Percentiles rank a stretch among this genome's conserved stretches.
phyloP scores from a whole-genome alignment of 805 yeast genomes.

The Aciculoconidium aculeatum region DNA sequence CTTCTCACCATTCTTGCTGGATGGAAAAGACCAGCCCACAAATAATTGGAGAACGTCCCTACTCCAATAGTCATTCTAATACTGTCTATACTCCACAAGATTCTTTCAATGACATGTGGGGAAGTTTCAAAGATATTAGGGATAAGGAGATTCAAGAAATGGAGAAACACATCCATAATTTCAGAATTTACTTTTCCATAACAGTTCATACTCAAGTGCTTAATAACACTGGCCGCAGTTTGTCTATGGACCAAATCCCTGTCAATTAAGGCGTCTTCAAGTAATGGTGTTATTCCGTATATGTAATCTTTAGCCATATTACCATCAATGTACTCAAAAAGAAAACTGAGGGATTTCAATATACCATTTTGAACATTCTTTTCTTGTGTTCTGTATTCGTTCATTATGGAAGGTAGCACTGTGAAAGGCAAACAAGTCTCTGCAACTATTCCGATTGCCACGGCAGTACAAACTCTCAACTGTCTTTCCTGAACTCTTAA shows the following conservation, averaged over 20 bases:
- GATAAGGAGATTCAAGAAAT: conserved; percentile 69
- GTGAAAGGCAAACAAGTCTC: conserved; percentile 91
- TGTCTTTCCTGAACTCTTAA: conserved; percentile 93
- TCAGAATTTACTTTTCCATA: conserved; percentile 73
- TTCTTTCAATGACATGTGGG: conserved; percentile 85
- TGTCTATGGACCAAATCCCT: conserved; percentile 92
- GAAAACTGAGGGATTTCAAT: conserved; percentile 79
- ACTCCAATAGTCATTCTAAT: conserved; percentile 68
- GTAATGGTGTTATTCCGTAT: conserved; percentile 67
- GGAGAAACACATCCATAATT: conserved; percentile 57
- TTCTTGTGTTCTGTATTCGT: conserved; percentile 90
- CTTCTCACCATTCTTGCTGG: conserved; percentile 84
- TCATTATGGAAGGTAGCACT: conserved; percentile 90
- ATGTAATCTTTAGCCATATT: conserved; percentile 71
- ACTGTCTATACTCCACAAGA: conserved; percentile 74
- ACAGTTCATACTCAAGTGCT: conserved; percentile 76
- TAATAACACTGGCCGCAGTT: conserved; percentile 84
- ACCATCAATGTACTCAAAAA: conserved; percentile 88
- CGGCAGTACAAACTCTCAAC: conserved; percentile 93
- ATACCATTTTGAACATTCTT: conserved; percentile 94
- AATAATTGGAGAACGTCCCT: conserved; percentile 67
- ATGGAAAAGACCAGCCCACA: conserved; percentile 87
- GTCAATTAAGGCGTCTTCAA: conserved; percentile 87
- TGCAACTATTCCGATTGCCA: conserved; percentile 95
- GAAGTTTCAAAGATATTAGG: conserved; percentile 94